Base-by-base conservation (phyloP, 441 rosid genomes). In the Populus trichocarpa region DNA sequence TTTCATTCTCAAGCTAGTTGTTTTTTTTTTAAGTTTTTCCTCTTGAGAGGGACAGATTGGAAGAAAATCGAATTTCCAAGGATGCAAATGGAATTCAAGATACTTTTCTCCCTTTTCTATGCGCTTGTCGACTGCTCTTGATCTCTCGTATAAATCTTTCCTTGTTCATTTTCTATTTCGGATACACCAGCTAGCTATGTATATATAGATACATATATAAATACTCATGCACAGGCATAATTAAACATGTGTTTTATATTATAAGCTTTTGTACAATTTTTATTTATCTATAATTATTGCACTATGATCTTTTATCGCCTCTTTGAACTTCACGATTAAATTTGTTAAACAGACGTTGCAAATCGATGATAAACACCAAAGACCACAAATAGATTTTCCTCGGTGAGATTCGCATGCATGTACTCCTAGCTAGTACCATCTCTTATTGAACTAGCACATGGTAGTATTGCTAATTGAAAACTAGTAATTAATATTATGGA, bases 31-130 rank as follows among this genome's bases (percentile, higher is more conserved):
- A 8, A 14, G 1, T 26, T 26, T 12, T 14, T 20, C 40, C n/a
- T 74, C 22, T 42, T 26, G 67, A 72, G 33, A 71, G 73, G 73
- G 80, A 72, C 81, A 79, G 74, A 81, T 77, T 71, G 83, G 74
- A 75, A 40, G 79, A 81, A 79, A 80, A 80, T 83, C 76, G 68
- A 75, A 23, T 59, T 28, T 42, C 72, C 6, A 67, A 69, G 75
- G 61, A 71, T 72, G 69, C 69, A 22, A 72, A 76, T 75, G 67
- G 61, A 68, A 75, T 61, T 69, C 38, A 76, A 23, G 65, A 26
- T 68, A 64, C 10, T 36, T n/a, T 40, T 40, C 30, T 13, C 67
- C 2, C 12, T 72, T 69, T 70, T 71, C 73, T 70, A 81, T 79
- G 78, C 74, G 33, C 38, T 69, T 79, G 70, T 79, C 32, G 25